These are phyloP conservation scores for Schwanniomyces pseudopolymorphus DNA, from an alignment of 805 yeast species.

Conservation along the genomic window DNA sequence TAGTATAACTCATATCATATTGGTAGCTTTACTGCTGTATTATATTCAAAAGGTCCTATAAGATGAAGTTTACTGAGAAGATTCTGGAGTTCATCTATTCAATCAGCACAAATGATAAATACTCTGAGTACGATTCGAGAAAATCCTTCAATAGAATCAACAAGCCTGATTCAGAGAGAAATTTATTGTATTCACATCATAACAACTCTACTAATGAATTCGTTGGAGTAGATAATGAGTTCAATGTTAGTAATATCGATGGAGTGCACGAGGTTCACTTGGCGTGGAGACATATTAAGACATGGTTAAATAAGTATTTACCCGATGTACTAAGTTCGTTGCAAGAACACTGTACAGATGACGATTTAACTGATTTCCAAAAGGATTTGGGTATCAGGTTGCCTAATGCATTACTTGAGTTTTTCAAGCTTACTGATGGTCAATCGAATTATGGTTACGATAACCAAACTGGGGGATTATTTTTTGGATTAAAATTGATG, in stretches of 20 bases:
- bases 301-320: conserved; percentile 75
- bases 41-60: neutral
- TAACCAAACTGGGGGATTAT: conserved; percentile 63
- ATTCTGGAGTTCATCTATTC: conserved; percentile 63
- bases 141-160: conserved; percentile 44
- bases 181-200: conserved; percentile 28
- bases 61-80: conserved; percentile 29
- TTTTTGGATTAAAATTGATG: conserved; percentile 79
- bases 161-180: conserved; percentile 38
- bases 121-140: conserved; percentile 61
- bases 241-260: conserved; percentile 35
- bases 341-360: conserved; percentile 73
- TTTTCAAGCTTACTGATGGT: conserved; percentile 84
- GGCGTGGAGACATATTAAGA: conserved; percentile 87
- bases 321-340: conserved; percentile 81
- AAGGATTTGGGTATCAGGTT: conserved; percentile 70
- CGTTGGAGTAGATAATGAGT: conserved; percentile 26
- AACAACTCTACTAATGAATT: conserved; percentile 22
- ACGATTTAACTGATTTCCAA: conserved; percentile 82
- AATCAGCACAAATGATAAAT: conserved; percentile 64
- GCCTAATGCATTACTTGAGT: conserved; percentile 82
- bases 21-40: neutral
- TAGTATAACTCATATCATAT: neutral
- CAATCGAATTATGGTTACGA: conserved; percentile 69
- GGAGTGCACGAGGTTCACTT: conserved; percentile 74